Base-by-base conservation (phyloP, 441 rosid genomes). In the Mallotus japonicus region DNA sequence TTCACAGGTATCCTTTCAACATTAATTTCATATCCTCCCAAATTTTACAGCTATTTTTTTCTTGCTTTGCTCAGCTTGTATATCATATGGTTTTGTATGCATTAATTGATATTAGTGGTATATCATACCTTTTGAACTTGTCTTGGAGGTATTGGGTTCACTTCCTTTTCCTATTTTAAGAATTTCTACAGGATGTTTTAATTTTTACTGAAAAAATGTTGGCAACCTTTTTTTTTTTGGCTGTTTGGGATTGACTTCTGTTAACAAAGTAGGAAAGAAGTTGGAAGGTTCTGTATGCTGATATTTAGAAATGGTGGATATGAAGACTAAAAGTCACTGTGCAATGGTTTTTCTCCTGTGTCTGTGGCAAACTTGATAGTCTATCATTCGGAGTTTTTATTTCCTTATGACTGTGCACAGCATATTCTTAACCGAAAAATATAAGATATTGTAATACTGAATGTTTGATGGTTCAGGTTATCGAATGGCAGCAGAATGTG, bases 401-500 rank as follows among this genome's bases (percentile, higher is more conserved):
- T 17, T 4, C 54, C 24, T 8, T 5, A 24, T 32, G 56, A 32
- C 15, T 32, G 37, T 49, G 4, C 13, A 11, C 12, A 14, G 13
- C 32, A 28, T 28, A 2, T 28, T 28, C 32, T 28, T 28, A 28
- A 28, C 32, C 32, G 32, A 1, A 28, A 28, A 28, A 28, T 28
- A 2, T 28, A 28, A 28, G 32, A 28, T 28, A 28, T 2, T 28
- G 32, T 28, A 28, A 28, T 28, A 28, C 32, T 46, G 7, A 24
- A 53, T 16, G 40, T 64, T 62, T 73, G 70, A 60, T 64, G 32
- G 54, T 71, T 50, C 79, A 95, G 98, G 99, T 74, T 95, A 76
- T 66, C 87, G 97, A 59, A 93, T 95, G 98, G 99, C 98, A 40
- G 89, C 97, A n/a, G 97, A 95, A 75, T 91, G 98, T 82, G 98